Evolutionary conservation across 1,139 yeast species (phyloP), one percentile per base, ranked within the genome.

Genomic region (Protomyces arabidopsidicola): DNA sequence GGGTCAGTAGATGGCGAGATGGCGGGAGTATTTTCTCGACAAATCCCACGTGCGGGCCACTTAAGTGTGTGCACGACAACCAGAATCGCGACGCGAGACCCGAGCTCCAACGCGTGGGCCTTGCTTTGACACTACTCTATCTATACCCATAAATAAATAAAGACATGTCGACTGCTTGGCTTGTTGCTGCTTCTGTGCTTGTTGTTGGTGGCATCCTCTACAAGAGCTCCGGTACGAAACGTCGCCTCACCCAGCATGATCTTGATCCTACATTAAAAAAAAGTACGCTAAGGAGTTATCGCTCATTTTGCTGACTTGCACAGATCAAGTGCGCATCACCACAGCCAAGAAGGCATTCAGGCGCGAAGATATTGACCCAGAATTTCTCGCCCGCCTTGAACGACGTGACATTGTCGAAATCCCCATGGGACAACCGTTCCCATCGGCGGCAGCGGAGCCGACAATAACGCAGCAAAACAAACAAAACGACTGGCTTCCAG

Each of bases 271-370:
- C 62, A 3, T 45, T 58, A 18, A 52, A 58, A 52, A 58, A 58
- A 53, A 58, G 48, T 42, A 42, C 48, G 48, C 48, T 16, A 10
- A 4, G 10, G 22, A 1, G 48, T 3, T n/a, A n/a, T 38, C 42
- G 14, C 14, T 4, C 20, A n/a, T 18, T 8, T 42, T 9, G 48
- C 48, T 42, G 48, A 42, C 27, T 10, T 6, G 16, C n/a, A 12
- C 22, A 42, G 48, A 58, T 27, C 62, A 58, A 42, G 45, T 58
- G 22, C 55, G 62, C 10, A 58, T 58, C 56, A 58, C 62, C n/a
- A 58, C 62, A 5, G 56, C 53, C 39, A 58, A 58, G 56, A 58
- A 58, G 52, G 62, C 62, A n/a, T 58, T 58, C 35, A 51, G 62
- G 35, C 51, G 62, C 10, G 62, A 58, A 22, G 62, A 58, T 18